phyloP scores from a whole-genome alignment of 176 grass and related monocot genomes.

The Rhynchospora breviuscula region DNA sequence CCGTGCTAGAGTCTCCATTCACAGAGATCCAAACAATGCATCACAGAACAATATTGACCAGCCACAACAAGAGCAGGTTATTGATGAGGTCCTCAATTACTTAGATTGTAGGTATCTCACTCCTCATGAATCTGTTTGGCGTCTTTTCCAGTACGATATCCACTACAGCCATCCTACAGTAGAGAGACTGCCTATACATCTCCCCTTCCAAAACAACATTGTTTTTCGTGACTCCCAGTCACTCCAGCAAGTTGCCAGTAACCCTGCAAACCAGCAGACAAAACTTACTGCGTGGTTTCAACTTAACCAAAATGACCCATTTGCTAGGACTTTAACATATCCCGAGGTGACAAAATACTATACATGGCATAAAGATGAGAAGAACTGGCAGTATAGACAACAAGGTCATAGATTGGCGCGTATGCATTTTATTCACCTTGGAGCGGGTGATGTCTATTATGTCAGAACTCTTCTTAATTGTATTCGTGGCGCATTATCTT shows the following conservation, averaged over 20 bases:
- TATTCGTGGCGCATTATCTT: conserved; percentile 1
- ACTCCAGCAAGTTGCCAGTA: not conserved
- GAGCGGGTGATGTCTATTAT: conserved; percentile 6
- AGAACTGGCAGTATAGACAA: not conserved
- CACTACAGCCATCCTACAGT: conserved; percentile 13
- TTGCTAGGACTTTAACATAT: conserved; percentile 26
- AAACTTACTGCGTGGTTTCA: conserved; percentile 27
- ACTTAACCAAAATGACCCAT: not conserved
- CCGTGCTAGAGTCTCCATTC: not conserved
- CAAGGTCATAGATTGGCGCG: not conserved
- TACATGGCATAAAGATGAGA: conserved; percentile 11
- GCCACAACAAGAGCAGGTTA: not conserved
- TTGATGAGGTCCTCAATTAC: conserved; percentile 34
- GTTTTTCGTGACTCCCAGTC: not conserved
- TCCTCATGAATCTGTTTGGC: conserved; percentile 26
- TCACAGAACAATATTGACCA: not conserved
- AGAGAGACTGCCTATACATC: conserved; percentile 25
- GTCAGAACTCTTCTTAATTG: conserved; percentile 23
- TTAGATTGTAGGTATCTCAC: conserved; percentile 34
- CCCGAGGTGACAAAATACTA: conserved; percentile 16
- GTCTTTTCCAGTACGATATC: conserved; percentile 28
- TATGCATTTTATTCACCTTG: conserved; percentile 1
- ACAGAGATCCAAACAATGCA: not conserved
- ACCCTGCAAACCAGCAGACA: not conserved
- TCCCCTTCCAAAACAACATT: not conserved